Conservation (phyloP, 2,329 filamentous ascomycete genomes). For the Neofusicoccum kwambonambiense region DNA sequence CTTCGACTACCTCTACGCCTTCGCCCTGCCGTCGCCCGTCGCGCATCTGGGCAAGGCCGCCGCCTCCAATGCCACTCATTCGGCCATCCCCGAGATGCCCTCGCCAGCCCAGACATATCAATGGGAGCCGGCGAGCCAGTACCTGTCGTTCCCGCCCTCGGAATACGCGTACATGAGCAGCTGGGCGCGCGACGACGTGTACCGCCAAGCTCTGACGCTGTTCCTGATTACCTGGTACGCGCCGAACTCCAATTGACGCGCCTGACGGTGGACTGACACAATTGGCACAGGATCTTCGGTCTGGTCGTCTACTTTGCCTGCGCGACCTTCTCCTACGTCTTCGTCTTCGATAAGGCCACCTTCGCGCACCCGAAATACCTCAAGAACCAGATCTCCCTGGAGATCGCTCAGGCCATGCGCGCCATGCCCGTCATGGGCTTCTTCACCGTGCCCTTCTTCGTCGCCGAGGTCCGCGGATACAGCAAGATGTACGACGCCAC, state of each 20-base stretch:
- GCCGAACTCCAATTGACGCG: slow-evolving; percentile 8
- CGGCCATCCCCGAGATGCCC: slow-evolving; percentile 39
- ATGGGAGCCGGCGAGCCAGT: slow-evolving; percentile 71
- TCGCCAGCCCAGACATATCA: slow-evolving; percentile 51
- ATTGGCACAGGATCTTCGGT: slow-evolving; percentile 72
- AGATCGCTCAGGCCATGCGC: slow-evolving; percentile 76
- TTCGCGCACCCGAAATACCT: slow-evolving; percentile 91
- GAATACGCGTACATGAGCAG: slow-evolving; percentile 76
- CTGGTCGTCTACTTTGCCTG: slow-evolving; percentile 80
- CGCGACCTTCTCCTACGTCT: slow-evolving; percentile 77
- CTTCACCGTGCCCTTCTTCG: slow-evolving; percentile 77
- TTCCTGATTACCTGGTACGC: slow-evolving; percentile 82
- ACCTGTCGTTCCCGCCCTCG: slow-evolving; percentile 67
- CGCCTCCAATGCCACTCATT: slow-evolving; percentile 56
- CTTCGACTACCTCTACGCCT: slow-evolving; percentile 77
- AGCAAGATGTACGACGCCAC: slow-evolving; percentile 83
- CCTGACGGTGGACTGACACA: not conserved
- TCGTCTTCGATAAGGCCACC: slow-evolving; percentile 89
- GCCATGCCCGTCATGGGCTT: slow-evolving; percentile 81
- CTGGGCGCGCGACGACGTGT: slow-evolving; percentile 74
- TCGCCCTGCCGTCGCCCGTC: slow-evolving; percentile 61
- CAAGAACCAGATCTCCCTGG: slow-evolving; percentile 84
- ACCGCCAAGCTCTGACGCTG: slow-evolving; percentile 71
- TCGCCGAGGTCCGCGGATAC: slow-evolving; percentile 79
- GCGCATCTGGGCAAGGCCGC: slow-evolving; percentile 24